Evolutionary conservation across 2,329 filamentous ascomycete genomes (phyloP).

Genomic region (Samsoniella hepiali): DNA sequence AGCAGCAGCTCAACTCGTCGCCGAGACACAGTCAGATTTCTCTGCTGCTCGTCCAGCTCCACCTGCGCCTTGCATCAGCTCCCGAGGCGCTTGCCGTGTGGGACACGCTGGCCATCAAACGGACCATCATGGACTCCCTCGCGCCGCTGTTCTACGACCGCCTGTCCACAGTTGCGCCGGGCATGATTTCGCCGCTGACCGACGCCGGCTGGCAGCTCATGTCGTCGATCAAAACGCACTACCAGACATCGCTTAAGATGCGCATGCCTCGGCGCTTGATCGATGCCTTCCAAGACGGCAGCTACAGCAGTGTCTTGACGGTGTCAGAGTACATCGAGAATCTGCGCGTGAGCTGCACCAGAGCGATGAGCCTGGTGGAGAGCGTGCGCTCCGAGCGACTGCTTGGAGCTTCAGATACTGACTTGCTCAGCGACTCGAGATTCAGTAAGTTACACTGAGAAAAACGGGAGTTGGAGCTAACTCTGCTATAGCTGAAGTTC

Average conservation of each 20-base stretch:
- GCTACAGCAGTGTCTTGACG: constrained; percentile 48
- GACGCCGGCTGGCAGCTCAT: constrained; percentile 35
- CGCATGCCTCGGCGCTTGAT: constrained; percentile 41
- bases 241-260: constrained; percentile 43
- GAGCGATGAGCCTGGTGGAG: constrained; percentile 52
- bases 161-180: constrained; percentile 49
- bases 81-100: constrained; percentile 47
- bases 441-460: constrained; percentile 39
- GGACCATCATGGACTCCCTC: constrained; percentile 55
- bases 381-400: constrained; percentile 45
- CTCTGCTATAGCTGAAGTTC: constrained; percentile 37
- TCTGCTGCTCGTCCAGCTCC: constrained; percentile 50
- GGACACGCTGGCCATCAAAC: constrained; percentile 52
- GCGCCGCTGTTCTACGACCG: constrained; percentile 55
- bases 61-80: constrained; percentile 49
- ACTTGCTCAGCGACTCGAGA: constrained; percentile 43
- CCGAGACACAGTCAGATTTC: constrained; percentile 46
- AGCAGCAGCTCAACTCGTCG: constrained; percentile 44
- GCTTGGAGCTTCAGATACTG: constrained; percentile 38
- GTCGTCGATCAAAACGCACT: constrained; percentile 45
- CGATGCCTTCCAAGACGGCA: constrained; percentile 48
- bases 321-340: constrained; percentile 44
- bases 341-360: constrained; percentile 48
- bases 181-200: constrained; percentile 33
- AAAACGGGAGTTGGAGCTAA: neutral